Base-by-base conservation (phyloP, 1,284 basidiomycete species). In the Pholiota adiposa region DNA sequence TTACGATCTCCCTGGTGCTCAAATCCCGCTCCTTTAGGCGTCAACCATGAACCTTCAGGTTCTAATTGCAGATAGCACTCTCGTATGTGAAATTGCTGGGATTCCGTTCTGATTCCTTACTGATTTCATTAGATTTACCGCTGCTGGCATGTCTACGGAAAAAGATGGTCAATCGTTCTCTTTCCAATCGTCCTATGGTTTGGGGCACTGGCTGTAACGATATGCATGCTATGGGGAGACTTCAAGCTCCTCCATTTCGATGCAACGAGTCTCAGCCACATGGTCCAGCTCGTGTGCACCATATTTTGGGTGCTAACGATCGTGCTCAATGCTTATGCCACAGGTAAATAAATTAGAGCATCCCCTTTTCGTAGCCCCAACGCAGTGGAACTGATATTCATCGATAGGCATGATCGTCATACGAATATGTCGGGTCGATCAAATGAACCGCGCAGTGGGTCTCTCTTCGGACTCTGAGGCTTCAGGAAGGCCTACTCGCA, bases 91-190 rank as follows among this genome's bases (percentile, higher is more conserved):
- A 40, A n/a, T 41, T 6, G 40, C 12, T 12, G 0, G 1, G 19
- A 3, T 25, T 34, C n/a, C 12, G 7, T 7, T 34, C 9, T 9
- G 1, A 7, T 18, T 23, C 14, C 21, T 1, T 40, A 21, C 44
- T 11, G 2, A 12, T 5, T 3, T 19, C 9, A 4, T 23, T 23
- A 58, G 56, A 53, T 53, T 4, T 33, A 34, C 33, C 56, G 50
- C 7, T 58, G 56, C 34, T 58, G 56, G 56, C 56, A 58, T 21
- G 50, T 58, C 16, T 58, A 58, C 19, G 56, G 23, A 27, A 29
- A 38, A n/a, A 46, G 21, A 52, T 52, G 51, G 18, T 19, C 18
- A 14, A 27, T 52, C 23, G 34, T 58, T n/a, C 43, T 52, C 5
- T 50, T 58, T 53, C 56, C 56, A 18, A 38, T 51, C 16, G 44